phyloP scores from a whole-genome alignment of 805 yeast genomes.

The Candida piceae region DNA sequence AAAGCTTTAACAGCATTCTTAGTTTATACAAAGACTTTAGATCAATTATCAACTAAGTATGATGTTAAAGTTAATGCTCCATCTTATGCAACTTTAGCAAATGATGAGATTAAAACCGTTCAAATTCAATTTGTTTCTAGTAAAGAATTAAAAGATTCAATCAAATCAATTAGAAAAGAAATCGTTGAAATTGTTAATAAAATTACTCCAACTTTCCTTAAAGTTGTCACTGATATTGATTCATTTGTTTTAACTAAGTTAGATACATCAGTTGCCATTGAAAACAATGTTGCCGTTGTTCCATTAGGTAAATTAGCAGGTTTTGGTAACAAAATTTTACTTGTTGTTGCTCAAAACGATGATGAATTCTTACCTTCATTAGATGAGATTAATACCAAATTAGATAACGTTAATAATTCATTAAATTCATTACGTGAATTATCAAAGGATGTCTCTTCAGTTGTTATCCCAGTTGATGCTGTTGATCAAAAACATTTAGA shows the following conservation, averaged over 20 bases:
- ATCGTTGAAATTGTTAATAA: conserved; percentile 70
- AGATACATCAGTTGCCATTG: conserved; percentile 37
- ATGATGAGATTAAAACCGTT: conserved; percentile 38
- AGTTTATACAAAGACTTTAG: conserved; percentile 43
- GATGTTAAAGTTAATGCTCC: conserved; percentile 46
- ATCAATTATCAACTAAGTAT: conserved; percentile 35
- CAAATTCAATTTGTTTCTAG: conserved; percentile 58
- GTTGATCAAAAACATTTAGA: conserved; percentile 54
- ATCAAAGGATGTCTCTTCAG: conserved; percentile 47
- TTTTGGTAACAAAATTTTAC: conserved; percentile 42
- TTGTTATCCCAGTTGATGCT: conserved; percentile 45
- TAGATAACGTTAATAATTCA: conserved; percentile 49
- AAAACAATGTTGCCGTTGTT: conserved; percentile 49
- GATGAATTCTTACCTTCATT: conserved; percentile 73
- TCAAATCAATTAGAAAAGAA: conserved; percentile 60
- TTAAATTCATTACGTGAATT: conserved; percentile 55
- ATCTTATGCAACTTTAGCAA: conserved; percentile 38
- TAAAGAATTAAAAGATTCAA: conserved; percentile 39
- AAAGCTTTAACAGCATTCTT: conserved; percentile 67
- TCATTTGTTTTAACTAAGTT: conserved; percentile 50
- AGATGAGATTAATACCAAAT: conserved; percentile 50
- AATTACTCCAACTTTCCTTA: conserved; percentile 62
- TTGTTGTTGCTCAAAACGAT: conserved; percentile 47
- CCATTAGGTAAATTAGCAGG: conserved; percentile 49
- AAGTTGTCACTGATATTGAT: conserved; percentile 59